These are phyloP conservation scores for Fusarium haematococcum DNA, from an alignment of 2,329 filamentous ascomycete genomes.

Conservation along the genomic window DNA sequence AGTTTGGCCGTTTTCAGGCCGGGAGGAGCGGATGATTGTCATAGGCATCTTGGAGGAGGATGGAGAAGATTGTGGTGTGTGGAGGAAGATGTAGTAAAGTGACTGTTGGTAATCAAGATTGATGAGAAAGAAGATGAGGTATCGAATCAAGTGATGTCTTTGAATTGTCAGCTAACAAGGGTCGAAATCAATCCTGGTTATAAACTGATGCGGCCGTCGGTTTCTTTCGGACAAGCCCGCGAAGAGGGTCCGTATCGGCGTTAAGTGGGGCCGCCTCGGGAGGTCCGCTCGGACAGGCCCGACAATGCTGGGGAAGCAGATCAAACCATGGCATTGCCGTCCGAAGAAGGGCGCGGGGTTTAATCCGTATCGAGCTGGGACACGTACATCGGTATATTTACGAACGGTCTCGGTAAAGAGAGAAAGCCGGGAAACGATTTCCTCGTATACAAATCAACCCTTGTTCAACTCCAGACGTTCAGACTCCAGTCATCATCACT, in stretches of 20 bases:
- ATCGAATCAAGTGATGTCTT: not conserved
- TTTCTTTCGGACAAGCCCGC: not conserved
- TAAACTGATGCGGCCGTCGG: not conserved
- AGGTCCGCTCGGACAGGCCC: not conserved
- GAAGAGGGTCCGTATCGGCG: not conserved
- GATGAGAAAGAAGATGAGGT: not conserved
- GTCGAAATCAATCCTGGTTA: not conserved
- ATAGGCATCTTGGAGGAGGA: not conserved
- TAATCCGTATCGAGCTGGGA: not conserved
- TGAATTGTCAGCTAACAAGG: not conserved
- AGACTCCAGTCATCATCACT: not conserved
- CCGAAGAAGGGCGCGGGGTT: not conserved
- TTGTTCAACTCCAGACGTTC: not conserved
- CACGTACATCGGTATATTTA: rapidly evolving
- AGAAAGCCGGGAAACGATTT: not conserved
- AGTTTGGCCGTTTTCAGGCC: not conserved
- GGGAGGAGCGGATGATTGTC: not conserved
- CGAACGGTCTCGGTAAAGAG: not conserved
- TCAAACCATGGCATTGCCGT: not conserved
- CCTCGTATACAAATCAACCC: not conserved
- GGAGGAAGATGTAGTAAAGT: not conserved
- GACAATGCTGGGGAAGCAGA: not conserved
- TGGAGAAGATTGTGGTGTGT: not conserved
- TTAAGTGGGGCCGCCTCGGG: not conserved
- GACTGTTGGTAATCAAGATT: not conserved